A percentile compares a stretch with the other conserved stretches of the same genome.
Conservation (phyloP, 225 moss, liverwort and hornwort genomes). For the Asterella californica region DNA sequence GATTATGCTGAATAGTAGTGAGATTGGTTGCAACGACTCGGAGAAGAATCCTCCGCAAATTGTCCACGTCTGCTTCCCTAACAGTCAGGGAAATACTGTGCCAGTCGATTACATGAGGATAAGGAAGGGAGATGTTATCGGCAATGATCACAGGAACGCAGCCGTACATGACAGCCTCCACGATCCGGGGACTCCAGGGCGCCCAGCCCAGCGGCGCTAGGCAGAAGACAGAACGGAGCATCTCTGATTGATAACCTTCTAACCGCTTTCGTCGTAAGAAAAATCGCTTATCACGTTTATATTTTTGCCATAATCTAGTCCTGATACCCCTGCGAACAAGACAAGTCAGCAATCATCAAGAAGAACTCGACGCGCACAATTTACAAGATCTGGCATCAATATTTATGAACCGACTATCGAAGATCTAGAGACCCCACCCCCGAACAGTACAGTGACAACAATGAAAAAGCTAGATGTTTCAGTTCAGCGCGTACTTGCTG, state of each 20-base stretch:
- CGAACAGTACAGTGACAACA: background rate
- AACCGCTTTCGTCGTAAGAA: constrained; percentile 62
- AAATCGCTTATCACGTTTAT: constrained; percentile 63
- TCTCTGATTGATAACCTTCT: constrained; percentile 66
- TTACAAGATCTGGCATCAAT: background rate
- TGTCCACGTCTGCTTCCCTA: constrained; percentile 61
- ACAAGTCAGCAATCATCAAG: constrained; percentile 6
- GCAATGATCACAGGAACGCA: constrained; percentile 96
- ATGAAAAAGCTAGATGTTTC: background rate
- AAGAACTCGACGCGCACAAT: background rate
- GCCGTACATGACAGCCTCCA: constrained; percentile 82
- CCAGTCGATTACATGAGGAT: constrained; percentile 76
- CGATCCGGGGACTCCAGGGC: constrained; percentile 97
- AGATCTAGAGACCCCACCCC: too few species aligned
- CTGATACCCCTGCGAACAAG: constrained; percentile 62
- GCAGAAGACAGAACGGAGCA: constrained; percentile 80
- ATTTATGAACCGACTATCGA: too few species aligned
- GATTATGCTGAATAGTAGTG: constrained; percentile 69
- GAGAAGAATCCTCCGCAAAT: constrained; percentile 61
- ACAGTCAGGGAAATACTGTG: constrained; percentile 69
- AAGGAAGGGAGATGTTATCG: constrained; percentile 86
- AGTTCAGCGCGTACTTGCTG: constrained; percentile 51
- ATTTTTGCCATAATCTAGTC: constrained; percentile 68
- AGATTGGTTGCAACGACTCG: constrained; percentile 71
- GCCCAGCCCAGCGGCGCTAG: constrained; percentile 95